Evolutionary conservation across 2,329 filamentous ascomycete genomes (phyloP), one percentile per base, ranked within the genome.

Genomic region (Pyrenophora seminiperda): DNA sequence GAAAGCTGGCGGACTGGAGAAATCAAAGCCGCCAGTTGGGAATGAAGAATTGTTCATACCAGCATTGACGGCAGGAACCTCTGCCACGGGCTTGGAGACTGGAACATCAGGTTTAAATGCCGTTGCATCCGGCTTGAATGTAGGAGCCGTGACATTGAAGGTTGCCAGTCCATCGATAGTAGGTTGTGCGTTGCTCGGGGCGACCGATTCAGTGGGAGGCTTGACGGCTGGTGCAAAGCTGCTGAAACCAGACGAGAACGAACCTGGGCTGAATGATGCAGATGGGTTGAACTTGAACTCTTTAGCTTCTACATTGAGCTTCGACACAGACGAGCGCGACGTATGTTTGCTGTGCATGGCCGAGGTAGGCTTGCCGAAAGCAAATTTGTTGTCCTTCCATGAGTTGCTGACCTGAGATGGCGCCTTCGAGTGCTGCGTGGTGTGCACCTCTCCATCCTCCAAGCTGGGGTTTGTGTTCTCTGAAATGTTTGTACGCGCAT

Each of bases 281-380:
- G 73, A 72, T 5, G 83, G 82, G 47, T 87, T 81, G 73, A 93
- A 93, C 62, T 87, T 81, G 78, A 97, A 97, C 66, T 94, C 90
- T 38, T 91, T 89, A 0, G 93, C 93, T 55, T 88, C 84, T 22
- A 95, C 91, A 63, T 97, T 97, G 61, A 97, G 82, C 60, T 87
- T 92, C 1, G 91, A 90, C 34, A 86, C 73, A 0, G 80, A 92
- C 3, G 85, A 79, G 62, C 88, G 90, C 67, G 86, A 87, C 14
- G 79, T 81, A 65, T 91, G 88, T 56, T 81, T 83, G 65, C 66
- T 71, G 51, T 75, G 72, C 39, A 64, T 56, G 6, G 62, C 62
- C 32, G 67, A 66, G n/a, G 54, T 51, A 39, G 69, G 56, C 45
- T 70, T 73, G 43, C 58, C 63, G 40, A 69, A 66, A 4, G 63